Evolutionary conservation across 2,329 filamentous ascomycete genomes (phyloP).

Genomic region (Monosporascus sp.): DNA sequence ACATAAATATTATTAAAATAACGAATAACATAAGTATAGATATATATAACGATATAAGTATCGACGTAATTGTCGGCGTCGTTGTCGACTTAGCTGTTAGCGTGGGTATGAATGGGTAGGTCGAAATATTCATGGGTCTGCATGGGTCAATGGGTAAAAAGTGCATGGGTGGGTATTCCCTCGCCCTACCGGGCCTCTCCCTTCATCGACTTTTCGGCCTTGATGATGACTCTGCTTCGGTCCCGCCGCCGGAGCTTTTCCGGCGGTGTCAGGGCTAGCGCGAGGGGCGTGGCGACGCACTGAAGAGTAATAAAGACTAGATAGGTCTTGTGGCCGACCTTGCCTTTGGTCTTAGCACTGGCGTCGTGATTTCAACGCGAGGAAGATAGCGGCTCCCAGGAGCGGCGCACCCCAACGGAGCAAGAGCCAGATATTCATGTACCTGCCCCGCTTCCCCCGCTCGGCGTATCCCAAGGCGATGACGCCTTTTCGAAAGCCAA

Average conservation of each 20-base stretch:
- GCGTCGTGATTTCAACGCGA: constrained; percentile 61
- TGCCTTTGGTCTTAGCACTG: constrained; percentile 40
- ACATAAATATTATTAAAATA: no score
- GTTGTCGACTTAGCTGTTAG: no score
- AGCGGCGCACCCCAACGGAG: constrained; percentile 51
- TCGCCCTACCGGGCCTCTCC: no score
- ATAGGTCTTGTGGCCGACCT: constrained; percentile 65
- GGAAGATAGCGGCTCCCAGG: constrained; percentile 66
- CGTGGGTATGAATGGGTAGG: no score
- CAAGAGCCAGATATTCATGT: constrained; percentile 65
- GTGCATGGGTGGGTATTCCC: no score
- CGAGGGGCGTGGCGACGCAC: constrained; percentile 57
- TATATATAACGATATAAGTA: no score
- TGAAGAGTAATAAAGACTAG: constrained; percentile 68
- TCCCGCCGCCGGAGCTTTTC: constrained; percentile 61
- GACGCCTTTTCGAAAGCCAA: constrained; percentile 73
- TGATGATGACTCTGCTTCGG: constrained; percentile 56
- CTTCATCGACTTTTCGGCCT: constrained; percentile 55
- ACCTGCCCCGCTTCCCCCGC: constrained; percentile 59
- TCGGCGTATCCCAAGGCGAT: constrained; percentile 70
- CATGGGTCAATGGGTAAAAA: no score
- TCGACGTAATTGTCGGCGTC: no score
- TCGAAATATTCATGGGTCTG: no score
- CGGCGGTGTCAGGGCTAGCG: constrained; percentile 57
- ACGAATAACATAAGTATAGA: no score